Percentiles rank a stretch among this genome's conserved stretches.
These are phyloP conservation scores for Penicillium angulare DNA, from an alignment of 495 filamentous ascomycete species.

Conservation along the genomic window DNA sequence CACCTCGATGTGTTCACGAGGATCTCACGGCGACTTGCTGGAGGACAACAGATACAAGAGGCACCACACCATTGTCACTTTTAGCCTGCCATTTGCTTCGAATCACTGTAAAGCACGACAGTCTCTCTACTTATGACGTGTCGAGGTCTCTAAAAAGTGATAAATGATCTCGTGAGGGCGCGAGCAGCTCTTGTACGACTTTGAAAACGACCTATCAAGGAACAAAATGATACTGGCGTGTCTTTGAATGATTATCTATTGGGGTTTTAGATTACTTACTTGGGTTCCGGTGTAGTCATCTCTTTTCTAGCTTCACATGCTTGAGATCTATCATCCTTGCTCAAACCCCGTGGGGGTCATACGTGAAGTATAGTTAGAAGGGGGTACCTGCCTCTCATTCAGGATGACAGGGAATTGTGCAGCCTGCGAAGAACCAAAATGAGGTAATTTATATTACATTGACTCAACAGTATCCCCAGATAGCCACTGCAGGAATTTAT, in stretches of 20 bases:
- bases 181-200: constrained; percentile 1
- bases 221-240: background rate
- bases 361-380: background rate
- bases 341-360: constrained; percentile 1
- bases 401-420: background rate
- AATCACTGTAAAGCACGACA: background rate
- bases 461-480: background rate
- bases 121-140: background rate
- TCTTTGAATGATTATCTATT: too few species aligned
- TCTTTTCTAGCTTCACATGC: background rate
- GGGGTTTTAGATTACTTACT: too few species aligned
- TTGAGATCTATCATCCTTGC: background rate
- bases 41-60: constrained; percentile 11
- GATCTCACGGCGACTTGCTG: constrained; percentile 15
- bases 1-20: constrained; percentile 18
- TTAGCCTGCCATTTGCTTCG: background rate
- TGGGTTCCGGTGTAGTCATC: too few species aligned
- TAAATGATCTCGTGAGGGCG: constrained; percentile 2
- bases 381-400: constrained; percentile 19
- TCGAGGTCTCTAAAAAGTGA: background rate
- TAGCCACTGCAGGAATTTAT: background rate
- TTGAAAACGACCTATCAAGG: background rate
- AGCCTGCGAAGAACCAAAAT: constrained; percentile 3
- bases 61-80: constrained; percentile 2
- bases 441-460: constrained; percentile 15